A percentile compares a stretch with the other conserved stretches of the same genome.
These are phyloP conservation scores for Selenicereus undatus DNA, from an alignment of 148 eudicot species.

Conservation along the genomic window DNA sequence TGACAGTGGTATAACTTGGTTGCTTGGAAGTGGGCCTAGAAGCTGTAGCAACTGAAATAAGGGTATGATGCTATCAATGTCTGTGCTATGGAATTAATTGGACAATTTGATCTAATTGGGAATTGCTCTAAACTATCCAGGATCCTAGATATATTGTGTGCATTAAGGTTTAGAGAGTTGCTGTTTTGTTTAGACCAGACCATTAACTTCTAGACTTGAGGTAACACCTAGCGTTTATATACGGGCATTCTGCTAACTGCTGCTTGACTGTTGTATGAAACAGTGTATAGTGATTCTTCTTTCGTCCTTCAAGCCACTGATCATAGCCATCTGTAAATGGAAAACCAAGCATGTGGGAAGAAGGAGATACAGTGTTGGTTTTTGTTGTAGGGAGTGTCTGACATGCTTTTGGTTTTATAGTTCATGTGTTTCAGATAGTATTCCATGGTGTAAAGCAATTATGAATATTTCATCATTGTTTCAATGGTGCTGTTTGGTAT, in stretches of 20 bases:
- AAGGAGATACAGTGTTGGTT: background rate
- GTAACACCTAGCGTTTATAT: background rate
- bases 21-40: background rate
- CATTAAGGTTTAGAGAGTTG: background rate
- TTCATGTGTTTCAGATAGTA: background rate
- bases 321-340: background rate
- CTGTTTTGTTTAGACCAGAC: background rate
- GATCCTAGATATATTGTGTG: background rate
- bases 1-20: background rate
- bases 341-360: background rate
- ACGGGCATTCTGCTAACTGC: background rate
- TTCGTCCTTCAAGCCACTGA: background rate
- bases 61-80: background rate
- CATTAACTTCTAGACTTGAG: background rate
- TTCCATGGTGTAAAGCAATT: background rate
- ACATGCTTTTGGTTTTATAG: background rate
- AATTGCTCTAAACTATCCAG: background rate
- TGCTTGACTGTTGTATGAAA: background rate
- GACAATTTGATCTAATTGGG: background rate
- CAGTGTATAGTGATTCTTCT: background rate
- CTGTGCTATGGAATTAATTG: background rate
- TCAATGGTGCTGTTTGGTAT: background rate
- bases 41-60: background rate
- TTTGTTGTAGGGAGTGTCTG: background rate
- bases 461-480: background rate